Evolutionary conservation across 2,329 filamentous ascomycete species (phyloP).

Genomic region (Septoria linicola): DNA sequence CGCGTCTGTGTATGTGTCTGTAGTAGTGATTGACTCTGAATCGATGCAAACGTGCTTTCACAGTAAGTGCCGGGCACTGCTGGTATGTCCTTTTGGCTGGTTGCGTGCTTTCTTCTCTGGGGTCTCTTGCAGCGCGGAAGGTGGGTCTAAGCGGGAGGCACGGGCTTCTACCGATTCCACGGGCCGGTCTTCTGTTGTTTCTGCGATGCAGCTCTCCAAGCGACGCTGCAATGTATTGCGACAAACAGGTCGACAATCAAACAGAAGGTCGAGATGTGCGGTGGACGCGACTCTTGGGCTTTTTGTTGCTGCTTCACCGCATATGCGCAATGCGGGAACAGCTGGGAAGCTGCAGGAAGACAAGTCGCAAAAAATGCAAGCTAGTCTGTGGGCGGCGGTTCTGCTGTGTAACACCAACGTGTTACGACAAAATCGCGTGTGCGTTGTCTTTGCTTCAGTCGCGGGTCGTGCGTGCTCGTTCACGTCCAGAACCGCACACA

Average conservation of each 20-base stretch:
- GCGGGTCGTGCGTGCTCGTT: background rate
- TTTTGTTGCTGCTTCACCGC: conserved; percentile 14
- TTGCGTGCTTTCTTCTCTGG: no score
- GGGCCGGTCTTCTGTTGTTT: background rate
- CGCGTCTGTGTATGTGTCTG: background rate
- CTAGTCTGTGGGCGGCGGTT: conserved; percentile 4
- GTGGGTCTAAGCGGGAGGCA: no score
- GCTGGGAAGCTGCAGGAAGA: conserved; percentile 2
- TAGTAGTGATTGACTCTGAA: background rate
- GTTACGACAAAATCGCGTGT: background rate
- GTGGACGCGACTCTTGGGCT: background rate
- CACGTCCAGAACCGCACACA: no score
- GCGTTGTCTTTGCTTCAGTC: background rate
- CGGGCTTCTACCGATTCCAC: background rate
- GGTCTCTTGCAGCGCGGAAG: no score
- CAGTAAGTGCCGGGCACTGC: no score
- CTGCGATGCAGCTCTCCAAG: background rate
- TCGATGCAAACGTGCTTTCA: background rate
- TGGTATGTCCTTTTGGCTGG: no score
- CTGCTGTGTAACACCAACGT: conserved; percentile 13
- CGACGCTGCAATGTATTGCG: background rate
- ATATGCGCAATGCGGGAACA: conserved; percentile 8
- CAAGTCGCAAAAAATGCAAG: conserved; percentile 12
- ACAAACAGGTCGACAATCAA: background rate
- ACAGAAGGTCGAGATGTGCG: background rate